These are phyloP conservation scores for Rhizopogon rudus DNA, from an alignment of 768 basidiomycete species.

Conservation along the genomic window DNA sequence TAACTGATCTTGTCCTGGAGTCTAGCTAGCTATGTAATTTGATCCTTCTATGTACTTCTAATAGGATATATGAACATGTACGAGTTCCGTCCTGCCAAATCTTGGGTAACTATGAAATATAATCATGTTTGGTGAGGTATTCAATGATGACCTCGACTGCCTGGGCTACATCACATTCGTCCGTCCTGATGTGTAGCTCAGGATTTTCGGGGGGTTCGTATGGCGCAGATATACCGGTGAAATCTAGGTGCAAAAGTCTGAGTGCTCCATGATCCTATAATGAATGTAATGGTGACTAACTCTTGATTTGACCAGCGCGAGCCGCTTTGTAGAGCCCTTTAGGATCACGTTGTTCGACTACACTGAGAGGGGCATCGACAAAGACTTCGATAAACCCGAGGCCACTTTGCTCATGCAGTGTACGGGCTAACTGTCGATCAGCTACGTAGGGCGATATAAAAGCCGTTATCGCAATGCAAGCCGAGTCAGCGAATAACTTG, in stretches of 20 bases:
- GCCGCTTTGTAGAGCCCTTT: slow-evolving; percentile 98
- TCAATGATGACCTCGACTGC: slow-evolving; percentile 75
- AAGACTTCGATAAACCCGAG: slow-evolving; percentile 93
- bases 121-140: slow-evolving; percentile 70
- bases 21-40: background rate
- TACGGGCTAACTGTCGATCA: slow-evolving; percentile 79
- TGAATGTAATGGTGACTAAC: slow-evolving; percentile 33
- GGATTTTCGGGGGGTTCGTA: slow-evolving; percentile 85
- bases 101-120: slow-evolving; percentile 34
- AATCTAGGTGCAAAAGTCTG: slow-evolving; percentile 51
- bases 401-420: slow-evolving; percentile 67
- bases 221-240: slow-evolving; percentile 96
- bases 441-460: slow-evolving; percentile 98
- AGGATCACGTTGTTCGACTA: slow-evolving; percentile 91
- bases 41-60: too few species aligned
- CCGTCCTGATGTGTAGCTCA: slow-evolving; percentile 91
- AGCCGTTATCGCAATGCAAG: slow-evolving; percentile 83
- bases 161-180: slow-evolving; percentile 69
- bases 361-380: slow-evolving; percentile 83
- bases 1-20: slow-evolving; percentile 12
- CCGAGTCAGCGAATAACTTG: slow-evolving; percentile 88
- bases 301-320: slow-evolving; percentile 91
- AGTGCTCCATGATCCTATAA: slow-evolving; percentile 4
- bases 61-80: background rate
- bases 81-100: slow-evolving; percentile 5